Conservation (phyloP, 1,139 yeast species). For the Suhomyces yuchorum region DNA sequence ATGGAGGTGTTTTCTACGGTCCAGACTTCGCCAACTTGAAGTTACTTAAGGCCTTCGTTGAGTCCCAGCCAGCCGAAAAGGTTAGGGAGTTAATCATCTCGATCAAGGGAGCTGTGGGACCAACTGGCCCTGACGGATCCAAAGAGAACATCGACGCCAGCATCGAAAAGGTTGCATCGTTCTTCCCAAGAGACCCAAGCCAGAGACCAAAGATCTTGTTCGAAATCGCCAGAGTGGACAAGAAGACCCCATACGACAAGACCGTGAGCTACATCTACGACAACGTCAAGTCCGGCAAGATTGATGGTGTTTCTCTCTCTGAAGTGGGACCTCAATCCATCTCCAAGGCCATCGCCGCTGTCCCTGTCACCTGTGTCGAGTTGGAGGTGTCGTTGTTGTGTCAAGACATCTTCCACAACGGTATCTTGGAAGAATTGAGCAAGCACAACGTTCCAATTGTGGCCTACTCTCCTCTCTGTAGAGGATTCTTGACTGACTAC, state of each 20-base stretch:
- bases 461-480: slow-evolving; percentile 82
- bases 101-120: slow-evolving; percentile 64
- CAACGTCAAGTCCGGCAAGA: slow-evolving; percentile 53
- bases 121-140: slow-evolving; percentile 48
- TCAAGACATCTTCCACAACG: slow-evolving; percentile 61
- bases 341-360: slow-evolving; percentile 49
- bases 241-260: slow-evolving; percentile 47
- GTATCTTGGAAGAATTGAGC: slow-evolving; percentile 57
- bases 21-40: slow-evolving; percentile 47
- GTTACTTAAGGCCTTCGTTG: slow-evolving; percentile 58
- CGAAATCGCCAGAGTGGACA: slow-evolving; percentile 71
- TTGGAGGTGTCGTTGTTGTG: slow-evolving; percentile 71
- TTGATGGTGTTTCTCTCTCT: slow-evolving; percentile 69
- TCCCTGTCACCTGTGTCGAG: slow-evolving; percentile 68
- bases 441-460: slow-evolving; percentile 58
- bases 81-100: slow-evolving; percentile 53
- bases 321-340: slow-evolving; percentile 69
- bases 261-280: slow-evolving; percentile 53
- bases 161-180: slow-evolving; percentile 50
- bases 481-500: slow-evolving; percentile 72
- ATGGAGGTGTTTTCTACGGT: slow-evolving; percentile 83
- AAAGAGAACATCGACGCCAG: slow-evolving; percentile 50
- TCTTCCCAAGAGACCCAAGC: slow-evolving; percentile 45
- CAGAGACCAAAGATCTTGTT: slow-evolving; percentile 50
- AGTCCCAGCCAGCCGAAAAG: slow-evolving; percentile 52